Conservation (phyloP, 371 early-diverging fungal genomes). For the Mucor mucedo region DNA sequence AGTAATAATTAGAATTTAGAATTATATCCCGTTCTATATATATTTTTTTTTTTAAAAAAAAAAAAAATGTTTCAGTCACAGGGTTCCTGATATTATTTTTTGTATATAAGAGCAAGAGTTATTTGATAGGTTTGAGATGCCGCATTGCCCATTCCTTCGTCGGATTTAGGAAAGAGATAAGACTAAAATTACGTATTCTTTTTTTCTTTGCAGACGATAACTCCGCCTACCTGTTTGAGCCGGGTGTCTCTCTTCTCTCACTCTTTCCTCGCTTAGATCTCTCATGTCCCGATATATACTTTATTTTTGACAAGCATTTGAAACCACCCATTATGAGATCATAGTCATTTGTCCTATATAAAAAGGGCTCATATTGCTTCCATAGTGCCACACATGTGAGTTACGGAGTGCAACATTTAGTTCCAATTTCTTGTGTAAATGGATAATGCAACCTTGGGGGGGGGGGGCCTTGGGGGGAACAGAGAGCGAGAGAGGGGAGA, state of each 20-base stretch:
- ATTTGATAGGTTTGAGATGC: conserved; percentile 18
- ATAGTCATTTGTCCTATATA: not conserved
- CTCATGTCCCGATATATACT: too few species aligned
- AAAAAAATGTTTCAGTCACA: conserved; percentile 20
- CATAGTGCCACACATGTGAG: too few species aligned
- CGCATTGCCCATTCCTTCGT: conserved; percentile 12
- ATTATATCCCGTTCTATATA: conserved; percentile 10
- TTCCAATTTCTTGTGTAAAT: not conserved
- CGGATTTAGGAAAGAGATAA: conserved; percentile 28
- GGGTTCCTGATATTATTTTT: conserved; percentile 18
- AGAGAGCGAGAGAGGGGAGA: not conserved
- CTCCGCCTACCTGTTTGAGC: not conserved
- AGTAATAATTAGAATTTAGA: not conserved
- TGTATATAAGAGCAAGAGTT: not conserved
- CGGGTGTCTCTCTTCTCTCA: not conserved
- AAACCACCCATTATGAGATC: too few species aligned
- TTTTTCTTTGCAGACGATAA: not conserved
- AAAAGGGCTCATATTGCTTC: not conserved
- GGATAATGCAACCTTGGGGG: not conserved
- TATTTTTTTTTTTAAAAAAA: not conserved
- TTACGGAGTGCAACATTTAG: too few species aligned
- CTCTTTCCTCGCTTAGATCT: too few species aligned
- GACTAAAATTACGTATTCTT: conserved; percentile 21
- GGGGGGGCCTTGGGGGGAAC: too few species aligned
- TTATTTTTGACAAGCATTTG: too few species aligned